Evolutionary conservation across 345 rosid species (phyloP).

Genomic region (Rhizophora apiculata): DNA sequence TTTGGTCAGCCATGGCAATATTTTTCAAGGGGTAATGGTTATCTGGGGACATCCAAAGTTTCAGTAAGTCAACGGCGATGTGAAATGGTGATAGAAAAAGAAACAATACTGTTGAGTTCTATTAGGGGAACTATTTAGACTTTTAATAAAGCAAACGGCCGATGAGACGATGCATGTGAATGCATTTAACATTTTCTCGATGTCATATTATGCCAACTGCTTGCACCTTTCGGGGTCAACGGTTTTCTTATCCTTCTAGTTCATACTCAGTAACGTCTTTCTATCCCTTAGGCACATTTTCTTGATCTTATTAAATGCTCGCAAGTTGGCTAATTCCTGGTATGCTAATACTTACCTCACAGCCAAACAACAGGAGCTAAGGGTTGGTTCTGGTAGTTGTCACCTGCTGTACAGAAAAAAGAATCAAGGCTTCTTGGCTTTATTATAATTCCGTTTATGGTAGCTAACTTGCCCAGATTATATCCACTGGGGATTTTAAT

Average conservation of each 20-base stretch:
- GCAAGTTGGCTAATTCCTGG: too few species aligned
- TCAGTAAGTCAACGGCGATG: constrained; percentile 42
- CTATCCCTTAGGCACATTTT: background rate
- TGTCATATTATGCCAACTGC: too few species aligned
- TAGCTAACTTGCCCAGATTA: background rate
- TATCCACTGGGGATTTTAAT: background rate
- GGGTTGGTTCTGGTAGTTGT: background rate
- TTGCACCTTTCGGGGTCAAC: constrained; percentile 16
- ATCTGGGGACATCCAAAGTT: background rate
- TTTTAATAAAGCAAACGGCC: constrained; percentile 8
- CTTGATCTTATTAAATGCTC: background rate
- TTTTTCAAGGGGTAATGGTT: constrained; percentile 12
- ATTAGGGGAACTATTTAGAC: constrained; percentile 1
- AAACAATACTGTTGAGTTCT: background rate
- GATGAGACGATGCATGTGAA: constrained; percentile 20
- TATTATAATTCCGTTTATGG: background rate
- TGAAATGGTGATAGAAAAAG: background rate
- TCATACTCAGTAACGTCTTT: background rate
- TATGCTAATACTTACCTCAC: too few species aligned
- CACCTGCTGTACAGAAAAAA: background rate
- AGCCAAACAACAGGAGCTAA: background rate
- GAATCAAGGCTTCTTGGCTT: too few species aligned
- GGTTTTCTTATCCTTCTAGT: background rate
- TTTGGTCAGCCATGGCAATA: constrained; percentile 36
- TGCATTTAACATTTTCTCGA: background rate